Evolutionary conservation across 129 eudicot species (phyloP), one percentile per base, ranked within the genome.

Genomic region (Arctium minus): DNA sequence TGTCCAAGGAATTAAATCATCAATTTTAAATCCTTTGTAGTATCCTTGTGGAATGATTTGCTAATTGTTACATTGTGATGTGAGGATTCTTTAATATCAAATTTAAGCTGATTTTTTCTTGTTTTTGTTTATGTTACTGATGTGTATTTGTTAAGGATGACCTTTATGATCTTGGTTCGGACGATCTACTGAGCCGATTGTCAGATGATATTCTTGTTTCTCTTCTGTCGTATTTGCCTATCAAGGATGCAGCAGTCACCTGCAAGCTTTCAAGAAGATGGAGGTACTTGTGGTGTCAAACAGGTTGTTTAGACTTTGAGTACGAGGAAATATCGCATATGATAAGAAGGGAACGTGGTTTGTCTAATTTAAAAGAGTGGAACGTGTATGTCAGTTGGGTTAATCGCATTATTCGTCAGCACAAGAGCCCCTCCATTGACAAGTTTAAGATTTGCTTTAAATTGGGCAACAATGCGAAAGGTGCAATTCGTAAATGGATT

Each of bases 241-340:
- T 89, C 1, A 89, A 82, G 73, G 90, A 89, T 33, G 92, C 92
- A 4, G 85, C 53, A 18, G 27, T 30, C 6, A 89, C 88, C 31
- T 84, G 89, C 80, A 69, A 1, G 65, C 73, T 89, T 12, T 83
- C 89, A 1, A 73, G 39, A 50, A 33, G 82, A 68, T 86, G 89
- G 92, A 70, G 84, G 48, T 33, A 82, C 72, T 12, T 88, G 36
- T 88, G 91, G 89, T 79, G 79, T 5, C 53, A 31, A 38, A 29
- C 74, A 11, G 56, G 67, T 72, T 13, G 81, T 29, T 27, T 89
- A 40, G 81, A 83, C 44, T 89, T 89, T 80, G 87, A 82, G 71
- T 80, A 35, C 67, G 30, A 40, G n/a, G 87, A 80, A 6, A 18
- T n/a, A 38, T 75, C 72, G 65, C 40, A 50, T 31, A 74, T 13